These are phyloP conservation scores for Cryphonectria carpinicola DNA, from an alignment of 2,329 filamentous ascomycete genomes.

Conservation along the genomic window DNA sequence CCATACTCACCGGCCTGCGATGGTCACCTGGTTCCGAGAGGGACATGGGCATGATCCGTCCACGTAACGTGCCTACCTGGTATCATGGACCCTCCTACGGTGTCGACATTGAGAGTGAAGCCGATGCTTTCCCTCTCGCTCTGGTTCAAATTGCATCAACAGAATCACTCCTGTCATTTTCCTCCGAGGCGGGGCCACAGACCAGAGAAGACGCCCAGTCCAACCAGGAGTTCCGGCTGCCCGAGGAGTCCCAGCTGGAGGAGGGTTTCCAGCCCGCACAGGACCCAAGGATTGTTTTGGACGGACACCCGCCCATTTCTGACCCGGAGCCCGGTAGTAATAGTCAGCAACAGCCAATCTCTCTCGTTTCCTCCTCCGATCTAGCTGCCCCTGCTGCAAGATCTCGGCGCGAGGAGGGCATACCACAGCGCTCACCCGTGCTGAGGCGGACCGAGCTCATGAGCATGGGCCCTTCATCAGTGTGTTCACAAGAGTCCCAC, in stretches of 20 bases:
- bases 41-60: neutral
- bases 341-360: neutral
- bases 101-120: neutral
- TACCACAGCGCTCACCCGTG: too few relatives aligned
- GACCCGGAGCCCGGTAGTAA: neutral
- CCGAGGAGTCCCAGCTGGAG: neutral
- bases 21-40: neutral
- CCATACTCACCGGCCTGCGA: conserved; percentile 3
- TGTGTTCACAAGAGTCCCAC: neutral
- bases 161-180: neutral
- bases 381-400: neutral
- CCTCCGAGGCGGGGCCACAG: neutral
- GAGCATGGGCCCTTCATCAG: conserved; percentile 3
- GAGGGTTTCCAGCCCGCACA: neutral
- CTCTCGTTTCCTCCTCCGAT: neutral
- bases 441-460: neutral
- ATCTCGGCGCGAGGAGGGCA: neutral
- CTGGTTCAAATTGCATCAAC: neutral
- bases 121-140: neutral
- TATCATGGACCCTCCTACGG: neutral
- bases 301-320: too few relatives aligned
- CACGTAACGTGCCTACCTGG: too few relatives aligned
- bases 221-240: neutral
- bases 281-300: neutral
- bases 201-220: neutral